phyloP scores from a whole-genome alignment of 176 grass and related monocot genomes.

The Themeda triandra region DNA sequence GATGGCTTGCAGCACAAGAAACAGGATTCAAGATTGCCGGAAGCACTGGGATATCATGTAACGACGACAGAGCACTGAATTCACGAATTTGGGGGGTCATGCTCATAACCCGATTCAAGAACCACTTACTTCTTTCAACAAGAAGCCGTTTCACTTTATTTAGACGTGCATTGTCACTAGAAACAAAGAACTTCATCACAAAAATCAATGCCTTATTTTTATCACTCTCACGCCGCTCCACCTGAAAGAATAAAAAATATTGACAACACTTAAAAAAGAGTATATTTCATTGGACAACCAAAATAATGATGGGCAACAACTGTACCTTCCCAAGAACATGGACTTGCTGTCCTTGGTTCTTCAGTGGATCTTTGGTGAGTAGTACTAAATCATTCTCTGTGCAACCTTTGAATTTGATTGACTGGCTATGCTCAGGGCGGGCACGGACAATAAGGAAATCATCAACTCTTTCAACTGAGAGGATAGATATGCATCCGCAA shows the following conservation, averaged over 20 bases:
- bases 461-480: constrained; percentile 96
- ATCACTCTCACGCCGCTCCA: constrained; percentile 76
- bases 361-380: constrained; percentile 75
- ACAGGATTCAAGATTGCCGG: constrained; percentile 80
- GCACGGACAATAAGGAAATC: constrained; percentile 85
- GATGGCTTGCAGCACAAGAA: constrained; percentile 35
- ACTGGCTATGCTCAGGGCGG: constrained; percentile 60
- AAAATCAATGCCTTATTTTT: constrained; percentile 67
- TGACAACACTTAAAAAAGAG: constrained; percentile 8
- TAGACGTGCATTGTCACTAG: constrained; percentile 61
- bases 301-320: constrained; percentile 26
- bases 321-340: constrained; percentile 93
- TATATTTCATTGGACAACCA: constrained; percentile 13
- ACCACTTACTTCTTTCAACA: constrained; percentile 90
- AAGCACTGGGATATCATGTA: constrained; percentile 88
- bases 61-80: constrained; percentile 85
- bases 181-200: constrained; percentile 73
- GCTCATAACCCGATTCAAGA: constrained; percentile 81
- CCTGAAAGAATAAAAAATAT: constrained; percentile 53
- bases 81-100: constrained; percentile 88
- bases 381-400: constrained; percentile 90
- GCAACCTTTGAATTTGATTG: constrained; percentile 55
- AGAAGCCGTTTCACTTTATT: constrained; percentile 83
- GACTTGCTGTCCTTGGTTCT: constrained; percentile 54
- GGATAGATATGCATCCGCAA: constrained; percentile 61